phyloP scores from a whole-genome alignment of 768 basidiomycete species.

The Flagelloscypha sp. region DNA sequence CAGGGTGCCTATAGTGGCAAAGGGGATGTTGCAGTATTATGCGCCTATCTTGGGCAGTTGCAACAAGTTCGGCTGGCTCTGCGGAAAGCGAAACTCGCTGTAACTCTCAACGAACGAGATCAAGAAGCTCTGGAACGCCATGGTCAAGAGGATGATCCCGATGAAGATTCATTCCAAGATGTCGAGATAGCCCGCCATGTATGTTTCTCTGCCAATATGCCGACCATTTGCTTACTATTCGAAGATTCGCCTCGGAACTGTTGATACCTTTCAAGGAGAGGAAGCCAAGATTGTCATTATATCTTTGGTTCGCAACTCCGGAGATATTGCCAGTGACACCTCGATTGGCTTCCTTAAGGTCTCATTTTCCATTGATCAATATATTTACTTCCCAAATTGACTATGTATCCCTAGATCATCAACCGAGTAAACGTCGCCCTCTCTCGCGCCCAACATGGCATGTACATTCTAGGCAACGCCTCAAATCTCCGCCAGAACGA shows the following conservation, averaged over 20 bases:
- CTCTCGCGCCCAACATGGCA: conserved; percentile 65
- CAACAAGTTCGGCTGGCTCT: conserved; percentile 32
- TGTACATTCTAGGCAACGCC: conserved; percentile 68
- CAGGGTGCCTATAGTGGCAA: conserved; percentile 38
- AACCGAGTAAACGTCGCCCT: conserved; percentile 47
- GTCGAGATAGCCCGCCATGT: conserved; percentile 49
- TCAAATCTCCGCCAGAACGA: conserved; percentile 40
- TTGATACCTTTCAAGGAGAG: conserved; percentile 75
- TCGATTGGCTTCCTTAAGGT: conserved; percentile 72
- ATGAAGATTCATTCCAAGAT: conserved; percentile 29
- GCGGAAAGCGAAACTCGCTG: conserved; percentile 35
- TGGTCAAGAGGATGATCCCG: conserved; percentile 30
- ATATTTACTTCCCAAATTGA: not conserved
- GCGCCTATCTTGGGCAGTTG: conserved; percentile 40
- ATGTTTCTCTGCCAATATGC: conserved; percentile 10
- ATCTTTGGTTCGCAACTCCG: conserved; percentile 66
- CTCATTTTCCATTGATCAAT: not conserved
- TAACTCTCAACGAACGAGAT: conserved; percentile 65
- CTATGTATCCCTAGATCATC: conserved; percentile 16
- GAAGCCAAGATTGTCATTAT: conserved; percentile 68
- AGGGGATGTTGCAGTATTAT: conserved; percentile 40
- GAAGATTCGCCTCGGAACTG: conserved; percentile 62
- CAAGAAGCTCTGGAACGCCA: conserved; percentile 48
- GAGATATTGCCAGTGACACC: conserved; percentile 33
- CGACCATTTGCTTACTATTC: not conserved